A percentile compares a stretch with the other conserved stretches of the same genome.
These are phyloP conservation scores for Podospora conica DNA, from an alignment of 495 filamentous ascomycete genomes.

Conservation along the genomic window DNA sequence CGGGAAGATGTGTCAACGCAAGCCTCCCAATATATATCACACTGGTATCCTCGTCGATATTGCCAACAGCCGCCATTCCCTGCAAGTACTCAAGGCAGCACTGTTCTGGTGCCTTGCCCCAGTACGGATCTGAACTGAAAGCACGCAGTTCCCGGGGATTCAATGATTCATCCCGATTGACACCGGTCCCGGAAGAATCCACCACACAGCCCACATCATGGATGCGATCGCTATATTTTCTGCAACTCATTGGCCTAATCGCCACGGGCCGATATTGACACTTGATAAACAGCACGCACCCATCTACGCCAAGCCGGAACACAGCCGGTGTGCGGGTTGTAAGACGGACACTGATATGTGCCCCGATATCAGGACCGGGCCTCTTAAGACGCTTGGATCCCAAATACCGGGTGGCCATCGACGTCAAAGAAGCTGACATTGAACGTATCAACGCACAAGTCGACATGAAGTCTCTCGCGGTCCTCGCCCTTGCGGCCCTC, in stretches of 20 bases:
- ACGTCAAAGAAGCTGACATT: neutral
- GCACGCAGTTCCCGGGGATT: neutral
- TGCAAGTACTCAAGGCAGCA: neutral
- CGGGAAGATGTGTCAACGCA: neutral
- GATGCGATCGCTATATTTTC: neutral
- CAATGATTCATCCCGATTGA: neutral
- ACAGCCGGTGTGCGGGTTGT: neutral
- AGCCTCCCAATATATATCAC: neutral
- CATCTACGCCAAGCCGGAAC: neutral
- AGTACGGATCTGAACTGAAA: neutral
- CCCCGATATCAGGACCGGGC: too few species aligned
- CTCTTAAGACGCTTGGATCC: too few species aligned
- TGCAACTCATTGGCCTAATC: neutral
- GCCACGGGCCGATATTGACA: neutral
- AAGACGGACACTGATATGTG: neutral
- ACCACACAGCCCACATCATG: neutral
- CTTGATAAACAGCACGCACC: neutral
- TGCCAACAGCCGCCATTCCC: neutral
- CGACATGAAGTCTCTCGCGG: neutral
- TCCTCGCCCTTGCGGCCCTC: neutral
- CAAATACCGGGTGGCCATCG: neutral
- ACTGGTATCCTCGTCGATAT: neutral
- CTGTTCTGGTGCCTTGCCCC: neutral
- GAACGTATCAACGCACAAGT: accelerated
- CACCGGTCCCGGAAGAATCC: neutral